Conservation (phyloP, 805 yeast species). For the Metschnikowia amazonensis region DNA sequence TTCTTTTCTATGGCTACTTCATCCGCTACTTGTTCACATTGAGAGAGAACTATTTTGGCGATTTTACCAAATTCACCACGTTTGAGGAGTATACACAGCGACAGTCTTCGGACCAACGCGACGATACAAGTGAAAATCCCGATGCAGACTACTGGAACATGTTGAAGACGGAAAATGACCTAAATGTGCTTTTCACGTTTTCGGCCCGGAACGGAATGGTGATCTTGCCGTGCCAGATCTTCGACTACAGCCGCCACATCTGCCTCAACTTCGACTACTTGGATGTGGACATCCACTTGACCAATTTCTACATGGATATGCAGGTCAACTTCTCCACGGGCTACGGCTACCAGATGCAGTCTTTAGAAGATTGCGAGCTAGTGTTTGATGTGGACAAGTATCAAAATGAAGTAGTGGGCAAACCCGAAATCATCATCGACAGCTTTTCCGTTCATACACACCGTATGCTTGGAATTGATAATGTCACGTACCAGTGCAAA, state of each 20-base stretch:
- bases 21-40: slow-evolving; percentile 70
- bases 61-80: slow-evolving; percentile 74
- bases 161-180: slow-evolving; percentile 61
- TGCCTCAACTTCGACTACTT: slow-evolving; percentile 61
- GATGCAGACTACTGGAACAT: slow-evolving; percentile 33
- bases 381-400: slow-evolving; percentile 27
- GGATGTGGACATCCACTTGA: slow-evolving; percentile 78
- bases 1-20: slow-evolving; percentile 76
- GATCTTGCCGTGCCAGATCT: slow-evolving; percentile 68
- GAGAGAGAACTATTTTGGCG: slow-evolving; percentile 89
- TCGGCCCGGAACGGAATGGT: slow-evolving; percentile 67
- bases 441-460: slow-evolving; percentile 75
- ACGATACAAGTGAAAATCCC: background rate
- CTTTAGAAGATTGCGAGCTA: slow-evolving; percentile 20
- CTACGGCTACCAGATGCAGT: slow-evolving; percentile 25
- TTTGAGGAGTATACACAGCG: slow-evolving; percentile 62
- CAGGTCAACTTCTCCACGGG: slow-evolving; percentile 67
- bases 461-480: slow-evolving; percentile 81
- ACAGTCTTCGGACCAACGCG: slow-evolving; percentile 2
- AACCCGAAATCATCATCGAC: slow-evolving; percentile 51
- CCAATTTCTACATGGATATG: slow-evolving; percentile 90
- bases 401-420: slow-evolving; percentile 8
- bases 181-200: slow-evolving; percentile 72
- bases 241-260: slow-evolving; percentile 58
- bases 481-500: slow-evolving; percentile 82